Base-by-base conservation (phyloP, 2,329 filamentous ascomycete species). In the Calonectria naviculata region DNA sequence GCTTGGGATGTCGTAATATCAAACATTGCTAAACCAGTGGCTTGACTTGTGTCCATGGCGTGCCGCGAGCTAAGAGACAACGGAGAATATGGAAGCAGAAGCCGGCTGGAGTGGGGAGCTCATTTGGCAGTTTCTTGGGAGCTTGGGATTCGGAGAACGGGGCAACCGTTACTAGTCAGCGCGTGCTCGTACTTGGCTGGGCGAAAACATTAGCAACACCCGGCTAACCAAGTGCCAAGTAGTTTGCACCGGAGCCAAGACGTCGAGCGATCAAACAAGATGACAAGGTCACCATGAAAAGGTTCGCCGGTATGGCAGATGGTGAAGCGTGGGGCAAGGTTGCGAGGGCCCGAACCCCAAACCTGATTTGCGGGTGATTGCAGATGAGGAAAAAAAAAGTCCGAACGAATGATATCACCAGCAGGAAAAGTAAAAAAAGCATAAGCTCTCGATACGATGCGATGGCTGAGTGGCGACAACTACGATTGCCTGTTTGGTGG, bases 1-100 rank as follows among this genome's bases (percentile, higher is more conserved):
- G 34, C 26, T 56, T 28, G 56, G 44, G 24, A 67, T 56, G 68
- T 72, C 62, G 73, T 65, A 61, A 75, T 63, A 54, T n/a, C 36
- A 34, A 54, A 75, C 68, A 62, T 52, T 26, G 26, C 52, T 17
- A 44, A 31, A 63, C 52, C 34, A 38, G 42, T 24, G 26, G 34
- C 34, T 41, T 19, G 34, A 44, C 9, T n/a, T 58, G 15, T 19
- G n/a, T 17, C 31, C 12, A 58, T 58, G 52, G 52, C 31, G 34
- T 38, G 52, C 52, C 52, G 38, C 38, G 31, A 36, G 31, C 21
- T 38, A 38, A 8, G 29, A 46, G 65, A 61, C 65, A 49, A 42
- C 24, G 24, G 52, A 61, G 46, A 31, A 47, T 41, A 46, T 60
- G 52, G 52, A 61, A 67, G 52, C 41, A 42, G 42, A 58, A 42